Evolutionary conservation across 2,329 filamentous ascomycete genomes (phyloP).

Genomic region (Dothidotthia symphoricarpi): DNA sequence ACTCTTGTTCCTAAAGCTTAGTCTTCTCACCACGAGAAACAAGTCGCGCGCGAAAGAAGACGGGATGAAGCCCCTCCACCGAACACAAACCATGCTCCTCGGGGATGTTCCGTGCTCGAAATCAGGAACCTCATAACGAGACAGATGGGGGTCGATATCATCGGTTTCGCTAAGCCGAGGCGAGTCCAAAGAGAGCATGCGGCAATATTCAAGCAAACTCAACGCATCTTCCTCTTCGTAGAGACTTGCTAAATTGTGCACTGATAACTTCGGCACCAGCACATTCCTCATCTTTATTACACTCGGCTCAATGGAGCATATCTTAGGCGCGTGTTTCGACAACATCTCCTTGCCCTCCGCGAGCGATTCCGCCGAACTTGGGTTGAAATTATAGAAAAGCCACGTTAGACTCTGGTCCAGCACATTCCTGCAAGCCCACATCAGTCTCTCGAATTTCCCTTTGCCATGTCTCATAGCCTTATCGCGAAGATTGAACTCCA

Average conservation of each 20-base stretch:
- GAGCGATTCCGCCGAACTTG: slow-evolving; percentile 22
- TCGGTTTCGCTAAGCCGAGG: slow-evolving; percentile 61
- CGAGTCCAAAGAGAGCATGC: slow-evolving; percentile 64
- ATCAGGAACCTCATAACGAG: slow-evolving; percentile 62
- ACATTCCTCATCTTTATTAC: slow-evolving; percentile 23
- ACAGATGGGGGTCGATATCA: slow-evolving; percentile 65
- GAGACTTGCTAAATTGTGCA: slow-evolving; percentile 32
- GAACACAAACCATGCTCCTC: slow-evolving; percentile 35
- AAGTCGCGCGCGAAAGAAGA: slow-evolving; percentile 33
- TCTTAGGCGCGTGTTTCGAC: slow-evolving; percentile 33
- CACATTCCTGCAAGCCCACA: slow-evolving; percentile 77
- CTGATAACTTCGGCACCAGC: slow-evolving; percentile 28
- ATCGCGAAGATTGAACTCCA: slow-evolving; percentile 72
- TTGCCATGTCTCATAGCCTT: slow-evolving; percentile 80
- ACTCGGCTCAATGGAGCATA: slow-evolving; percentile 24
- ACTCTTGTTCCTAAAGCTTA: slow-evolving; percentile 17
- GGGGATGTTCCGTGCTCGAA: slow-evolving; percentile 17
- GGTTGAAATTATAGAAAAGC: slow-evolving; percentile 68
- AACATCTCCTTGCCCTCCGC: slow-evolving; percentile 25
- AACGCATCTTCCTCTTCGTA: slow-evolving; percentile 62
- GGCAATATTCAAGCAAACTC: slow-evolving; percentile 72
- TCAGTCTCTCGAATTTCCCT: slow-evolving; percentile 74
- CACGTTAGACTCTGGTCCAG: slow-evolving; percentile 67
- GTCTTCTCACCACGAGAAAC: slow-evolving; percentile 25
- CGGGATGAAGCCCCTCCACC: slow-evolving; percentile 48